A percentile compares a stretch with the other conserved stretches of the same genome.
Conservation (phyloP, 2,329 filamentous ascomycete genomes). For the Endothia cerciana region DNA sequence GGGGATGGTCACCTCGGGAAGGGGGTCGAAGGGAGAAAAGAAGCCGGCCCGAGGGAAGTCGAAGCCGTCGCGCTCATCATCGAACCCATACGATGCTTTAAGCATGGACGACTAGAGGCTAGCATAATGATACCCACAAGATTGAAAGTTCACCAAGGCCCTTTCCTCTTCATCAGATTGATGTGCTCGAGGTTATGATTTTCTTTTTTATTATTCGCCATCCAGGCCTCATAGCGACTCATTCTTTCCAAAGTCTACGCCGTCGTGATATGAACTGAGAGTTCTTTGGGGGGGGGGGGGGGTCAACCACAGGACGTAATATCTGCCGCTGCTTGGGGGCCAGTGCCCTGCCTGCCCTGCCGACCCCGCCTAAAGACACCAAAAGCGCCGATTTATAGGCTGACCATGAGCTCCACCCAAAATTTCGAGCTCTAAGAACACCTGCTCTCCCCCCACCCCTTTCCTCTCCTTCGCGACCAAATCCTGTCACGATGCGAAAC, state of each 20-base stretch:
- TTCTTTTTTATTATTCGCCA: background rate
- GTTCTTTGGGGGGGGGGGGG: background rate
- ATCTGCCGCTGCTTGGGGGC: too few relatives aligned
- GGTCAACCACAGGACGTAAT: background rate
- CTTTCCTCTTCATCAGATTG: too few relatives aligned
- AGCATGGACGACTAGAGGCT: background rate
- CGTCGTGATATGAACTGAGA: background rate
- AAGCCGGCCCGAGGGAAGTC: background rate
- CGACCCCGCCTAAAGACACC: too few relatives aligned
- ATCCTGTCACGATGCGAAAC: slow-evolving; percentile 58
- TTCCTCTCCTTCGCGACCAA: slow-evolving; percentile 8
- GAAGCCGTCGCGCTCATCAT: background rate
- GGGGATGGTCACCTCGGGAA: background rate
- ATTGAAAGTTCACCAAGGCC: too few relatives aligned
- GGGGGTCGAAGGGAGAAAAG: background rate
- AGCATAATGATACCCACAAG: background rate
- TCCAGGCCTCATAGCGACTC: background rate
- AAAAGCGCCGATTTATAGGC: too few relatives aligned
- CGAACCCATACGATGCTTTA: slow-evolving; percentile 24
- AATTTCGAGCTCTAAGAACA: slow-evolving; percentile 12
- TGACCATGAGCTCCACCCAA: slow-evolving; percentile 20
- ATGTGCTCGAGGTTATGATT: background rate
- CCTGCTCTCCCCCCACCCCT: slow-evolving; percentile 24
- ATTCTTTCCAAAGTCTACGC: background rate
- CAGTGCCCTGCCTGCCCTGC: too few relatives aligned